phyloP scores from a whole-genome alignment of 2,329 filamentous ascomycete species.

The Stachybotrys chartarum region DNA sequence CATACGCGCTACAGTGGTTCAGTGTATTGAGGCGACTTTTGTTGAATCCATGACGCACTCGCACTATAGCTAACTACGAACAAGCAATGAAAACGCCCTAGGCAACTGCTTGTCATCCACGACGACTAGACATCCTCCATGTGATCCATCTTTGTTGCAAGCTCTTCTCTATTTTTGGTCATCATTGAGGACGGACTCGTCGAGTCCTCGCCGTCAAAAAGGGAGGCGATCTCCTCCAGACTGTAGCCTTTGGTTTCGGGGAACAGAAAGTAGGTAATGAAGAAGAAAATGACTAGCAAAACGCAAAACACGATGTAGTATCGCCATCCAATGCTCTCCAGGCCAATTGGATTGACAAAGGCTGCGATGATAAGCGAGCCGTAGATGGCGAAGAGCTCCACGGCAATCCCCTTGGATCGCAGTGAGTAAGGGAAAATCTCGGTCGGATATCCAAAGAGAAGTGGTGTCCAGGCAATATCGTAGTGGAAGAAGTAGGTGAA shows the following conservation, averaged over 20 bases:
- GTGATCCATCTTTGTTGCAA: too few species aligned
- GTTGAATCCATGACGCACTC: too few species aligned
- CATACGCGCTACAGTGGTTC: too few species aligned
- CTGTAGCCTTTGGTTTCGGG: slow-evolving; percentile 17
- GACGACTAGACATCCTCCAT: too few species aligned
- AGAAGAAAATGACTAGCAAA: slow-evolving; percentile 18
- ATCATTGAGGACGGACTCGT: too few species aligned
- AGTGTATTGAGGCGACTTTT: too few species aligned
- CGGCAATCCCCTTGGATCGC: slow-evolving; percentile 1
- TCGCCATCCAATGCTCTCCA: slow-evolving; percentile 25
- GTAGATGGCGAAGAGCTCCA: background rate
- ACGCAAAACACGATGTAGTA: slow-evolving; percentile 29
- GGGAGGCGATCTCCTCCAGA: slow-evolving; percentile 15
- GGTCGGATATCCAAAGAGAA: slow-evolving; percentile 19
- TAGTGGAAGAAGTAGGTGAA: slow-evolving; percentile 32
- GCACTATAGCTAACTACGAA: too few species aligned
- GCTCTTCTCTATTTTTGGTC: too few species aligned
- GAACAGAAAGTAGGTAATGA: slow-evolving; percentile 25
- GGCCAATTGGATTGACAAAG: slow-evolving; percentile 28
- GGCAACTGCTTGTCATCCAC: too few species aligned
- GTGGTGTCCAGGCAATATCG: slow-evolving; percentile 24
- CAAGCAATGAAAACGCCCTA: too few species aligned
- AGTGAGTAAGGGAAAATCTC: slow-evolving; percentile 16
- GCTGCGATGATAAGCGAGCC: slow-evolving; percentile 19
- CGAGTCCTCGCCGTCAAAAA: slow-evolving; percentile 16